A percentile compares a stretch with the other conserved stretches of the same genome.
These are phyloP conservation scores for Pseudogymnoascus sp. DNA, from an alignment of 2,329 filamentous ascomycete genomes.

Conservation along the genomic window DNA sequence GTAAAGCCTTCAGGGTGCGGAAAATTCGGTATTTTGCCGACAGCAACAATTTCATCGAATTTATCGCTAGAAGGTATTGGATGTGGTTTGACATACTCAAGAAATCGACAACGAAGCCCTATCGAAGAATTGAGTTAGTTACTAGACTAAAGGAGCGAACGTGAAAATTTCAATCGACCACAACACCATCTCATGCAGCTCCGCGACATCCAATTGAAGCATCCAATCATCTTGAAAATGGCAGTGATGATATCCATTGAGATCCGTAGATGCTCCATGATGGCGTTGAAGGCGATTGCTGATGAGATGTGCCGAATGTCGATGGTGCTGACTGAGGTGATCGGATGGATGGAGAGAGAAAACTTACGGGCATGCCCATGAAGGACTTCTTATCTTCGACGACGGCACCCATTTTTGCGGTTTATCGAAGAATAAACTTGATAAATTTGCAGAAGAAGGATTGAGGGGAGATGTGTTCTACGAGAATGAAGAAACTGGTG, in stretches of 20 bases:
- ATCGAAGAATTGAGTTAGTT: constrained; percentile 21
- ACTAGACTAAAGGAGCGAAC: constrained; percentile 11
- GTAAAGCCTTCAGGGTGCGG: not conserved
- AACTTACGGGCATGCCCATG: constrained; percentile 60
- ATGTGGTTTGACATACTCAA: constrained; percentile 68
- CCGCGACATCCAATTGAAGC: constrained; percentile 14
- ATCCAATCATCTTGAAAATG: not conserved
- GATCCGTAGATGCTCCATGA: constrained; percentile 16
- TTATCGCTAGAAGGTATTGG: not conserved
- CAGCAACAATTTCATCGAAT: not conserved
- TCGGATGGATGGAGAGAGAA: constrained; percentile 10
- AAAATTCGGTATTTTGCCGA: constrained; percentile 2
- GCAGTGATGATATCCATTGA: constrained; percentile 19
- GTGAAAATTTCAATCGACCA: constrained; percentile 16
- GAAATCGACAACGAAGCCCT: constrained; percentile 96
- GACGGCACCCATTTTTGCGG: constrained; percentile 16
- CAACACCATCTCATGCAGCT: constrained; percentile 9
- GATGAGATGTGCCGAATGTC: constrained; percentile 7
- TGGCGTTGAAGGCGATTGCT: constrained; percentile 19
- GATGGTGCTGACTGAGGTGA: not conserved
- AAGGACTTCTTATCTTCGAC: constrained; percentile 43
- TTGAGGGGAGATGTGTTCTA: constrained; percentile 50
- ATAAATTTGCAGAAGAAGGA: constrained; percentile 35
- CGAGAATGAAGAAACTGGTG: constrained; percentile 14
- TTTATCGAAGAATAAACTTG: constrained; percentile 36